Percentiles rank a stretch among this genome's conserved stretches.
Evolutionary conservation across 139 green algal genomes (phyloP).

Genomic region (Chlorella sp.): DNA sequence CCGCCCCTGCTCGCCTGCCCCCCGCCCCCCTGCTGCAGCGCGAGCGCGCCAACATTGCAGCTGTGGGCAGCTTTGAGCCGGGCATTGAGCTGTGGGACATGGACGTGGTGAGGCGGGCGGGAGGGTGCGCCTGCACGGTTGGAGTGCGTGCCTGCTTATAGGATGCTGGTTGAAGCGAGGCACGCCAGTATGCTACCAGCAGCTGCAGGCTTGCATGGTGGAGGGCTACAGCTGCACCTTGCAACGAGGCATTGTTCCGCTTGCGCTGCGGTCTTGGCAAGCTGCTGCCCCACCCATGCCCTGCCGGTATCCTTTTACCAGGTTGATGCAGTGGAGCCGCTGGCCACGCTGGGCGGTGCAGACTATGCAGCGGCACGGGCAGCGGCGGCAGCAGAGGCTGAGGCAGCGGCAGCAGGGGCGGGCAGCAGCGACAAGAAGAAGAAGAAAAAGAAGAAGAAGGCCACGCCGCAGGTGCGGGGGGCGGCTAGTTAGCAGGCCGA

Average conservation of each 20-base stretch:
- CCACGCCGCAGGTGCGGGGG: not conserved
- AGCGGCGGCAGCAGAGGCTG: conserved; percentile 10
- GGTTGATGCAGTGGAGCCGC: conserved; percentile 66
- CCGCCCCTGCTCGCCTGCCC: not conserved
- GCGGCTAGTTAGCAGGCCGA: not conserved
- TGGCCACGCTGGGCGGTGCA: conserved; percentile 79
- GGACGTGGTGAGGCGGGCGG: conserved; percentile 73
- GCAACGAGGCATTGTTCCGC: no score
- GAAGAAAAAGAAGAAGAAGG: conserved; percentile 44
- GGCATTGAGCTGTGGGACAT: conserved; percentile 98
- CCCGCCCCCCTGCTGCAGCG: conserved; percentile 1
- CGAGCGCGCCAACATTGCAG: conserved; percentile 76
- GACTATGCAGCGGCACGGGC: conserved; percentile 37
- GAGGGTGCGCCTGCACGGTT: not conserved
- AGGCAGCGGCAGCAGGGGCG: not conserved
- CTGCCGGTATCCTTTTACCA: no score
- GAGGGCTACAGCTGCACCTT: no score
- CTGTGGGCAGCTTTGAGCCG: conserved; percentile 90
- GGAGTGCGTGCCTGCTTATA: not conserved
- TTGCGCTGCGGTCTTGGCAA: no score
- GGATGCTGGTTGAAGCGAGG: no score
- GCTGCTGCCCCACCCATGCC: no score
- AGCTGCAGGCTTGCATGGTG: no score
- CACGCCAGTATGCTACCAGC: no score
- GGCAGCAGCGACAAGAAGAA: conserved; percentile 31